Percentiles rank a stretch among this genome's conserved stretches.
Evolutionary conservation across 2,329 filamentous ascomycete genomes (phyloP).

Genomic region (Colletotrichum tropicicola): DNA sequence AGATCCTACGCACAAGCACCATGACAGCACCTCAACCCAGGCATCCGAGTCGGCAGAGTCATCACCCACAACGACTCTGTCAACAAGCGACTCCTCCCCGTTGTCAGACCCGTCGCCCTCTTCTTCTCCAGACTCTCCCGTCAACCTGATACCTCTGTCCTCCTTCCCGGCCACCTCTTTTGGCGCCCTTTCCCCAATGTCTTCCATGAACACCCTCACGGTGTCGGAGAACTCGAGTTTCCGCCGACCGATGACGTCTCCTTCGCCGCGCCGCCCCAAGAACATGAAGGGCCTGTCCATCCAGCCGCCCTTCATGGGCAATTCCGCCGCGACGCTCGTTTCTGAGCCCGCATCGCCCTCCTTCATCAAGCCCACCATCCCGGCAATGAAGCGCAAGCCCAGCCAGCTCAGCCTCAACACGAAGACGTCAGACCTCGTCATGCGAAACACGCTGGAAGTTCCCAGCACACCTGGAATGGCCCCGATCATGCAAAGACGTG

Average conservation of each 20-base stretch:
- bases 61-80: conserved; percentile 93
- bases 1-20: conserved; percentile 71
- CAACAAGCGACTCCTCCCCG: conserved; percentile 90
- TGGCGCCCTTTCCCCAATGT: conserved; percentile 45
- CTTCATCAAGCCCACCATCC: conserved; percentile 83
- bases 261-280: conserved; percentile 75
- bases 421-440: conserved; percentile 64
- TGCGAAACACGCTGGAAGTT: conserved; percentile 60
- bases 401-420: conserved; percentile 84
- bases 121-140: conserved; percentile 90
- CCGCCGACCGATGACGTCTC: conserved; percentile 71
- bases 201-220: conserved; percentile 57
- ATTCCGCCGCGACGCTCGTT: conserved; percentile 53
- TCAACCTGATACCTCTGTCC: conserved; percentile 76
- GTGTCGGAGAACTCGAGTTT: conserved; percentile 50
- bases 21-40: conserved; percentile 81
- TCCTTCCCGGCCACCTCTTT: conserved; percentile 73
- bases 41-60: conserved; percentile 89
- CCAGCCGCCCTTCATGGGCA: conserved; percentile 65
- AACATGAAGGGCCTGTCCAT: conserved; percentile 89
- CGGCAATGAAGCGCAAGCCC: conserved; percentile 76
- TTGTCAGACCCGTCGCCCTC: conserved; percentile 91
- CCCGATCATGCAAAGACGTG: conserved; percentile 68
- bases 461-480: conserved; percentile 64
- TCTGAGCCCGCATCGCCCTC: conserved; percentile 77